Conservation (phyloP, 768 basidiomycete genomes). For the Rhodotorula sphaerocarpa region DNA sequence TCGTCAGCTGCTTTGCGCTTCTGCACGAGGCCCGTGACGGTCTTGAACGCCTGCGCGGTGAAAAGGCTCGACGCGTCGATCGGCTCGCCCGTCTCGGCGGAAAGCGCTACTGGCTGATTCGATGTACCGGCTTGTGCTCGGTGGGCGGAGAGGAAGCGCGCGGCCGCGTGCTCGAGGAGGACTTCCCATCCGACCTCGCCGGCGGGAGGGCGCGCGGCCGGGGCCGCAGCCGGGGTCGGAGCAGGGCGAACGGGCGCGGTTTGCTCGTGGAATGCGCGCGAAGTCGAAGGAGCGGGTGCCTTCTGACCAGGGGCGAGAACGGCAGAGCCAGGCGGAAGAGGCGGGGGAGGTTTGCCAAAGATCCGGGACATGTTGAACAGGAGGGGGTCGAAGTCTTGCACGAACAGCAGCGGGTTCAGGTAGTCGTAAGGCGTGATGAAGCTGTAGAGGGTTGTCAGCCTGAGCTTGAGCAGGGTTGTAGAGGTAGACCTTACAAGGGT, state of each 20-base stretch:
- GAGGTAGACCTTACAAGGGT: constrained; percentile 5
- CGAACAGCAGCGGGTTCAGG: constrained; percentile 14
- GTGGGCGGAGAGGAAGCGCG: background rate
- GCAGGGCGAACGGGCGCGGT: background rate
- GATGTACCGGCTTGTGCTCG: background rate
- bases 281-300: background rate
- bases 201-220: rapidly evolving
- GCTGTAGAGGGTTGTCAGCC: constrained; percentile 4
- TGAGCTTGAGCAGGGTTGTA: background rate
- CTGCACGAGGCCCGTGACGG: background rate
- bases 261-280: no score
- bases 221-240: background rate
- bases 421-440: constrained; percentile 6
- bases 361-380: background rate
- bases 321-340: constrained; percentile 10
- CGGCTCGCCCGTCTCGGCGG: background rate
- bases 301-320: constrained; percentile 19
- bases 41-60: background rate
- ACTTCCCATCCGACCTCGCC: background rate
- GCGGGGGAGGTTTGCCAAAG: constrained; percentile 5
- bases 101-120: background rate
- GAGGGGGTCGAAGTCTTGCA: constrained; percentile 24
- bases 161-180: background rate
- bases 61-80: background rate
- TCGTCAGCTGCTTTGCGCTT: background rate